phyloP scores from a whole-genome alignment of 192 early-diverging fungal species.

The Dispira parvispora region DNA sequence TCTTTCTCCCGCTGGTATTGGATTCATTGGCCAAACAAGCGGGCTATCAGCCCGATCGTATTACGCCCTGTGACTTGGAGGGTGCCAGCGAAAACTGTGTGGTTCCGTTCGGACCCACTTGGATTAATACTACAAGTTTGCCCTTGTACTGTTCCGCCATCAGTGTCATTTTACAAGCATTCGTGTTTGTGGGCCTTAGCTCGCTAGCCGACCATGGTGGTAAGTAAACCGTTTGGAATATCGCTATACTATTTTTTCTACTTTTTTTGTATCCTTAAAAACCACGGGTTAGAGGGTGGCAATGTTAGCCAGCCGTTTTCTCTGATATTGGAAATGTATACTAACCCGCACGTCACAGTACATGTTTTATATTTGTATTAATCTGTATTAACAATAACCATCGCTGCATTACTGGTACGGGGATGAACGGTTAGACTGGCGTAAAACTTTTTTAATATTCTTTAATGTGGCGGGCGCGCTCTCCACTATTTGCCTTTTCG shows the following conservation, averaged over 20 bases:
- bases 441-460: slow-evolving; percentile 22
- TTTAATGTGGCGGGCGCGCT: slow-evolving; percentile 23
- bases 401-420: no score
- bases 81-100: not conserved
- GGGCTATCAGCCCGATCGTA: slow-evolving; percentile 8
- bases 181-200: slow-evolving; percentile 27
- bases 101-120: slow-evolving; percentile 9
- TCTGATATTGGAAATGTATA: no score
- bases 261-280: no score
- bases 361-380: no score
- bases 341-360: no score
- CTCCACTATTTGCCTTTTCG: slow-evolving; percentile 29
- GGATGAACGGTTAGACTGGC: slow-evolving; percentile 14
- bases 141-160: slow-evolving; percentile 25
- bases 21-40: slow-evolving; percentile 2
- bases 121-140: slow-evolving; percentile 13
- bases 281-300: no score
- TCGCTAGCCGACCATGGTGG: slow-evolving; percentile 29
- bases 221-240: not conserved
- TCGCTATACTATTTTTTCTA: no score
- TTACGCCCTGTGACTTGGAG: slow-evolving; percentile 9
- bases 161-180: slow-evolving; percentile 24
- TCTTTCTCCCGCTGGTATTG: slow-evolving; percentile 11
- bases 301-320: no score
- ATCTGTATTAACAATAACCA: no score